phyloP scores from a whole-genome alignment of 2,329 filamentous ascomycete species.

The Graphilbum sp. region DNA sequence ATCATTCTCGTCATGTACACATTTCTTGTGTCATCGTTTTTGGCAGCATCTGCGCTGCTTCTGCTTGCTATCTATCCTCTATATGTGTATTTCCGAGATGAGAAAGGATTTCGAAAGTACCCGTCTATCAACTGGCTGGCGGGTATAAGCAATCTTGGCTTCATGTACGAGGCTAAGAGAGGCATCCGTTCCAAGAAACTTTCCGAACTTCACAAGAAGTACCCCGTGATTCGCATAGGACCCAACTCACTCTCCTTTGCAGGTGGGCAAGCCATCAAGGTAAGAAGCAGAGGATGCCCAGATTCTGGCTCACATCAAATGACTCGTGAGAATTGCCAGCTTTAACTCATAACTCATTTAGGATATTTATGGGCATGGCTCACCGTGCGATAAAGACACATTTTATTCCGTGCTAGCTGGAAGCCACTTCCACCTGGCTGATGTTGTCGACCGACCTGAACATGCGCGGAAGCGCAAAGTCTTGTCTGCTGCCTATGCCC shows the following conservation, averaged over 20 bases:
- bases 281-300: no score
- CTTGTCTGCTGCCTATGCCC: conserved; percentile 31
- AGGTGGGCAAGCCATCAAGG: conserved; percentile 24
- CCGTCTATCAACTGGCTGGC: conserved; percentile 25
- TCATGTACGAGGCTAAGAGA: conserved; percentile 25
- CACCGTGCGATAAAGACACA: conserved; percentile 31
- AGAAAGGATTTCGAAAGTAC: conserved; percentile 29
- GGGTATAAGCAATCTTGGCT: conserved; percentile 28
- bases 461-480: conserved; percentile 34
- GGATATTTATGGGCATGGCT: conserved; percentile 33
- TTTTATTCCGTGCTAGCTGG: conserved; percentile 29
- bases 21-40: no score
- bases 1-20: no score
- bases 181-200: conserved; percentile 26
- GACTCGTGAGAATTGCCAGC: no score
- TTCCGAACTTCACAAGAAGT: conserved; percentile 25
- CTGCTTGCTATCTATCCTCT: conserved; percentile 24
- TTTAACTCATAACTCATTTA: not conserved
- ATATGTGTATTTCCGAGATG: conserved; percentile 25
- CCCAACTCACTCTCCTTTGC: conserved; percentile 27
- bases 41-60: conserved; percentile 6
- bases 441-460: conserved; percentile 33
- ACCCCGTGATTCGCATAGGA: conserved; percentile 27
- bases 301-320: no score
- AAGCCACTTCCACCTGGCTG: conserved; percentile 32